Base-by-base conservation (phyloP, 2,329 filamentous ascomycete species). In the Penicillium expansum region DNA sequence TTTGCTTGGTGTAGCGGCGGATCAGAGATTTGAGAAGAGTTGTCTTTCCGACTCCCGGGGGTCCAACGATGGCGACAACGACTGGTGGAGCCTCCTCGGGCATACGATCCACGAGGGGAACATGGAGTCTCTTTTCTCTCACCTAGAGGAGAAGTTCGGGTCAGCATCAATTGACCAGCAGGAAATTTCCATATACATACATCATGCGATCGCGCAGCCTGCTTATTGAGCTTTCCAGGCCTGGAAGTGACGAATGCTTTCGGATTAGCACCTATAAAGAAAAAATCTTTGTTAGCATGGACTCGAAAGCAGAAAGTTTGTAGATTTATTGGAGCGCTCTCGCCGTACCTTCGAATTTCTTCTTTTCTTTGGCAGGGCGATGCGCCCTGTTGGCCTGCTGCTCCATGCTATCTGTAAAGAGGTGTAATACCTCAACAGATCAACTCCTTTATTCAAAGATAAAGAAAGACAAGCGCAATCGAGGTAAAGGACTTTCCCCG, bases 91-190 rank as follows among this genome's bases (percentile, higher is more conserved):
- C 90, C 79, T 97, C 94, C 76, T 97, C 93, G 63, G 94, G 93
- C 29, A 97, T 82, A 65, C 95, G 88, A 80, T 99, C 94, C 78
- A 97, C 90, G 73, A 96, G 89, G 43, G 94, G 94, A 18, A 99
- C 94, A 82, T 99, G 95, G 38, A 97, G 83, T 58, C 93, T 86
- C 77, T 95, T 97, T 77, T 99, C 95, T 82, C 91, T 94, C 76
- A 96, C 87, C 89, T 92, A 70, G 13, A 59, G 50, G n/a, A 37
- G 35, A 24, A 44, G 33, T 38, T 13, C 14, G 1, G 35, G 51
- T 70, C 52, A 70, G 64, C 51, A 49, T 48, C 5, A 24, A 55
- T n/a, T 38, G 50, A n/a, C 5, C 7, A 22, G 56, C 37, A 38
- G 30, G 44, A 48, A 18, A 22, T 13, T 43, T 13, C 35, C 32